Evolutionary conservation across 2,329 filamentous ascomycete species (phyloP), one percentile per base, ranked within the genome.

Genomic region (Penicillium psychrosexuale): DNA sequence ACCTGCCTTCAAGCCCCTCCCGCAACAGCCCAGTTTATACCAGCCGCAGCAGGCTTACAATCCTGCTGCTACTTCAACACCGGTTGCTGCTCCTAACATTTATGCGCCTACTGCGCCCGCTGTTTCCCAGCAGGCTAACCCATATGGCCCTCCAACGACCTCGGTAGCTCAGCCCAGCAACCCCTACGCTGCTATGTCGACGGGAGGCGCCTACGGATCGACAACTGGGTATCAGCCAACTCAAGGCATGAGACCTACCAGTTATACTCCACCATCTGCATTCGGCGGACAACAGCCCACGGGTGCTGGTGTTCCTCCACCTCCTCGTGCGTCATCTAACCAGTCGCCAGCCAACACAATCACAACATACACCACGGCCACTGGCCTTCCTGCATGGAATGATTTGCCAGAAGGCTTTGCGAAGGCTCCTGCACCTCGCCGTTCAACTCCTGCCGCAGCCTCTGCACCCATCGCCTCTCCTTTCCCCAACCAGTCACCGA

Each of bases 331-430:
- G 57, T 80, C 84, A 58, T 80, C 83, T 27, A 86, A 84, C 34
- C 82, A 86, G n/a, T 87, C 89, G 15, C 81, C 83, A 24, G 73
- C 78, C 15, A 63, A 59, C 54, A 80, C 84, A 38, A 86, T 91
- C 22, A 84, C 90, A 17, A 84, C 89, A 9, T 75, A 75, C 54
- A 73, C 73, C 31, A 85, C 84, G 67, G 79, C 84, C 54, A 87
- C 86, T 68, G 87, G 88, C 60, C 86, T 87, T 60, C 84, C 87
- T 28, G 88, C 89, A 64, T 99, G 94, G 94, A 99, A 99, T 65
- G 94, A 99, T 72, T 88, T 95, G 48, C 94, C 94, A 1, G 83
- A 96, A 66, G 89, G 77, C 53, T 85, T 97, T 43, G 81, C 84
- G 43, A 90, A 93, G 77, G 78, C 82, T 51, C 81, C 88, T n/a